Conservation (phyloP, 139 green algal species). For the Volvox reticuliferus region DNA sequence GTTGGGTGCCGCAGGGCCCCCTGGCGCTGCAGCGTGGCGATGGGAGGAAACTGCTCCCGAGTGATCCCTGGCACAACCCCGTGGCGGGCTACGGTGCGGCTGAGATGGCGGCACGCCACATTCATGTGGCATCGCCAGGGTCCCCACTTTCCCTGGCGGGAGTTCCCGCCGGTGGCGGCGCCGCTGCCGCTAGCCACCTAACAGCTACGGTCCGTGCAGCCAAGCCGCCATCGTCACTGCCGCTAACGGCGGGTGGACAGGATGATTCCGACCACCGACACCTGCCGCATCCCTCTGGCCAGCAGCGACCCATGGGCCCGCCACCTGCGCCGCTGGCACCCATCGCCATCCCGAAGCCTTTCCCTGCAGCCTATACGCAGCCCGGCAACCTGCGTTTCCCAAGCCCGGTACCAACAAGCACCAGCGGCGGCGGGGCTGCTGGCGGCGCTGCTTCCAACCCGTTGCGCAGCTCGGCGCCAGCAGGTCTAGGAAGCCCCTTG, state of each 20-base stretch:
- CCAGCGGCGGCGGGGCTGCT: background rate
- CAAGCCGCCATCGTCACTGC: background rate
- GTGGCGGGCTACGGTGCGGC: constrained; percentile 1
- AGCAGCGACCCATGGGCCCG: background rate
- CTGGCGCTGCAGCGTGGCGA: constrained; percentile 17
- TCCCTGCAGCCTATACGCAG: background rate
- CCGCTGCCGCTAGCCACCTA: background rate
- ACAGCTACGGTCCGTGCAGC: background rate
- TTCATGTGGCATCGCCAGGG: background rate
- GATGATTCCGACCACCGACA: background rate
- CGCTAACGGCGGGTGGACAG: background rate
- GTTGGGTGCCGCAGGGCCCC: constrained; percentile 28
- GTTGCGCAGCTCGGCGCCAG: background rate
- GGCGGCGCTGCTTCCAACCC: background rate
- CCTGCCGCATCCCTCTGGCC: background rate
- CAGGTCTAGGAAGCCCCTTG: background rate
- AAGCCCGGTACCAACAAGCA: background rate
- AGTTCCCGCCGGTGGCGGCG: background rate
- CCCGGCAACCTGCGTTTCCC: constrained; percentile 35
- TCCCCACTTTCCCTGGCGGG: background rate
- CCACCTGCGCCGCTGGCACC: background rate
- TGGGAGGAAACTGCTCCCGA: background rate
- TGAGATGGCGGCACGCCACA: background rate
- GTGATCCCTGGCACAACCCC: constrained; percentile 23
- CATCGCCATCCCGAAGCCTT: background rate